Percentiles rank a stretch among this genome's conserved stretches.
These are phyloP conservation scores for Acanthamoeba sp. DNA, from an alignment of 208 protist species.

Conservation along the genomic window DNA sequence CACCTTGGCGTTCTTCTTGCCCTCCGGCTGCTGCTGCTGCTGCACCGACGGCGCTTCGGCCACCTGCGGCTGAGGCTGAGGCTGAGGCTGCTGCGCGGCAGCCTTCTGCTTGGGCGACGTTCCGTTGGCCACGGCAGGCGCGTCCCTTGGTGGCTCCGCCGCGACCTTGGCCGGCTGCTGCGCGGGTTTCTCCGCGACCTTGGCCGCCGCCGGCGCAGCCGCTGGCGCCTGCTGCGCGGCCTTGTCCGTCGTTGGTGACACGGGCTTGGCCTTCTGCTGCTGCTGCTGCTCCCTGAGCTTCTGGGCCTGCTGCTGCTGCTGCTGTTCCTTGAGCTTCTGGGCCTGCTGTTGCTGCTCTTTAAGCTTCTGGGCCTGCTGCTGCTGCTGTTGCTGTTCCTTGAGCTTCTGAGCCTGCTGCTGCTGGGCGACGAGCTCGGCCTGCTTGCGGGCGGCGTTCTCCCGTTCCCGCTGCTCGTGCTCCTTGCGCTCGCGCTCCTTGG, in stretches of 20 bases:
- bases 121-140: background rate
- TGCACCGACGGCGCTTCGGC: background rate
- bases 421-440: background rate
- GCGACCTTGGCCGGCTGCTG: background rate
- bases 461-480: constrained; percentile 15
- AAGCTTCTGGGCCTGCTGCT: background rate
- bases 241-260: too few relatives aligned
- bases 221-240: too few relatives aligned
- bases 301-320: too few relatives aligned
- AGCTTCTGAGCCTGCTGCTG: background rate
- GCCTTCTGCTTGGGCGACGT: background rate
- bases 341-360: too few relatives aligned
- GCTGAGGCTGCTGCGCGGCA: too few relatives aligned
- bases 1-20: background rate
- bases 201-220: background rate
- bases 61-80: too few relatives aligned
- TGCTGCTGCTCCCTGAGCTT: too few relatives aligned
- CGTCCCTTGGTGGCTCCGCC: too few relatives aligned
- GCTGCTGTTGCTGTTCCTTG: background rate
- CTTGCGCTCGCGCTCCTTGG: background rate
- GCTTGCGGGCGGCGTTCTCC: background rate
- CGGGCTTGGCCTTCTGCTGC: too few relatives aligned
- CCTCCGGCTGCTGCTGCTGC: background rate
- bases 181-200: background rate
- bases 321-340: too few relatives aligned